Evolutionary conservation across 164 flowering plant species (phyloP).

Genomic region (Chimonanthus salicifolius): DNA sequence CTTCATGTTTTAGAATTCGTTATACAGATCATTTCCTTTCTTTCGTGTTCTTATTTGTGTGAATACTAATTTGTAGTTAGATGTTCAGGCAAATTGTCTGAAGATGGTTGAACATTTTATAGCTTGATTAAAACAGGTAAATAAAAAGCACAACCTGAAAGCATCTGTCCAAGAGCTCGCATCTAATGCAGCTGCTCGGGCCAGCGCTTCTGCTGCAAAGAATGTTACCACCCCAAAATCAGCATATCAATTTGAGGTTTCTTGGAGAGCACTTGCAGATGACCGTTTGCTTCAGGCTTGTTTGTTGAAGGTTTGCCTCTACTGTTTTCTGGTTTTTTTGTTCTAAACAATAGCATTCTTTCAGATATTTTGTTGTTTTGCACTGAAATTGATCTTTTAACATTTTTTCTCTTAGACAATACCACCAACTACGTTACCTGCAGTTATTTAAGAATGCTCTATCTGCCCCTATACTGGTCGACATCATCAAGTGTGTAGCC

Average conservation of each 20-base stretch:
- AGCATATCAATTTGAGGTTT: constrained; percentile 87
- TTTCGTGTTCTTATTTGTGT: neutral
- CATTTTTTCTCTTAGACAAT: constrained; percentile 36
- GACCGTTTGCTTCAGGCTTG: constrained; percentile 57
- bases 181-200: constrained; percentile 74
- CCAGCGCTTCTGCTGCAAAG: constrained; percentile 59
- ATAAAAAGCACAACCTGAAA: constrained; percentile 36
- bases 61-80: neutral
- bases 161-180: constrained; percentile 81
- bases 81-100: neutral
- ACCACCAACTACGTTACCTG: constrained; percentile 59
- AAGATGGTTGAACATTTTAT: neutral
- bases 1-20: neutral
- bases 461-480: constrained; percentile 66
- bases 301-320: constrained; percentile 65
- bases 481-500: constrained; percentile 67
- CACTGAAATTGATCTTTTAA: constrained; percentile 2
- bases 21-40: neutral
- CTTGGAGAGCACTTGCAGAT: constrained; percentile 82
- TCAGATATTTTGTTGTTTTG: constrained; percentile 1
- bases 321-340: neutral
- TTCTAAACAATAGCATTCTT: neutral
- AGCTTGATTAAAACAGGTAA: constrained; percentile 23
- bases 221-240: constrained; percentile 65
- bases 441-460: constrained; percentile 77